These are phyloP conservation scores for Lentinula aciculospora DNA, from an alignment of 768 basidiomycete genomes.

Conservation along the genomic window DNA sequence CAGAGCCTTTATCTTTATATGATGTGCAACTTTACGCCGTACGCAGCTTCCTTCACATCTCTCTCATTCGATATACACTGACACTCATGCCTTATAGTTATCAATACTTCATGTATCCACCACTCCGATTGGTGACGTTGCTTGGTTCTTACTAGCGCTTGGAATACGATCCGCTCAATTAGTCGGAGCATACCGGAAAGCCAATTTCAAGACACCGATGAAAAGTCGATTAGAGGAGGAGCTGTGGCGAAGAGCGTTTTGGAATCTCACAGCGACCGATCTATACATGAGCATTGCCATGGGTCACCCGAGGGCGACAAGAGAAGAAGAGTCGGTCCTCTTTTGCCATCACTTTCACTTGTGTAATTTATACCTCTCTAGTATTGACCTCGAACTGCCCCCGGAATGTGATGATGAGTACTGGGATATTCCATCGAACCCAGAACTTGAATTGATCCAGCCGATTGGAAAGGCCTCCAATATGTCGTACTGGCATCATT, in stretches of 20 bases:
- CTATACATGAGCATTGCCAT: slow-evolving; percentile 19
- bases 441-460: slow-evolving; percentile 36
- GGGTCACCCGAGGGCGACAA: slow-evolving; percentile 47
- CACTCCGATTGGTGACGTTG: slow-evolving; percentile 18
- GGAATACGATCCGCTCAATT: slow-evolving; percentile 39
- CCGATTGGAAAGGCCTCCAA: slow-evolving; percentile 35
- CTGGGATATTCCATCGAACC: slow-evolving; percentile 35
- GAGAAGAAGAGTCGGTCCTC: slow-evolving; percentile 42
- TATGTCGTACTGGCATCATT: slow-evolving; percentile 33
- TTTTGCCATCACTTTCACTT: too few relatives aligned
- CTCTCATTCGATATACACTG: slow-evolving; percentile 13
- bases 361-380: slow-evolving; percentile 11
- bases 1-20: slow-evolving; percentile 25
- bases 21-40: slow-evolving; percentile 33
- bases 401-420: slow-evolving; percentile 50
- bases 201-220: slow-evolving; percentile 9
- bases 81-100: slow-evolving; percentile 23
- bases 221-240: slow-evolving; percentile 35
- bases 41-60: slow-evolving; percentile 11
- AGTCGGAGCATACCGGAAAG: slow-evolving; percentile 37
- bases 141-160: slow-evolving; percentile 31
- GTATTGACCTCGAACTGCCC: slow-evolving; percentile 45
- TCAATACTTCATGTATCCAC: slow-evolving; percentile 28
- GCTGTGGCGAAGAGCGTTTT: slow-evolving; percentile 42
- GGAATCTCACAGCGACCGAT: slow-evolving; percentile 20